A percentile compares a stretch with the other conserved stretches of the same genome.
Evolutionary conservation across 345 rosid species (phyloP).

Genomic region (Zanthoxylum bungeanum): DNA sequence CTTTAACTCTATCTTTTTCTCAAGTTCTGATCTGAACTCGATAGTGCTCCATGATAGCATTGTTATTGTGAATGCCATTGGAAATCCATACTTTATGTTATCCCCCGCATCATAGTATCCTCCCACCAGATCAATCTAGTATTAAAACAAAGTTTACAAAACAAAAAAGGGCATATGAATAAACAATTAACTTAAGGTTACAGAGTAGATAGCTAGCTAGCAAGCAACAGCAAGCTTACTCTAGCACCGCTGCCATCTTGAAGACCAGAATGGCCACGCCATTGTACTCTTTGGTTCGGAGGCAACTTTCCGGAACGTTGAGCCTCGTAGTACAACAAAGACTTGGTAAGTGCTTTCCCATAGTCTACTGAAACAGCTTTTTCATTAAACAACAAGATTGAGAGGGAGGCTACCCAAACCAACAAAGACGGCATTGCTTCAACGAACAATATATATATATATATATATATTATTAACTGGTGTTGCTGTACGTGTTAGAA

Average conservation of each 20-base stretch:
- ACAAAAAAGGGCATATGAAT: no score
- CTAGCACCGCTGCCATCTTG: constrained; percentile 48
- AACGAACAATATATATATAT: no score
- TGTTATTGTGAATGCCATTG: constrained; percentile 70
- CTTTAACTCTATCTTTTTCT: constrained; percentile 25
- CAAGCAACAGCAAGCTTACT: constrained; percentile 27
- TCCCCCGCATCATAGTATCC: constrained; percentile 85
- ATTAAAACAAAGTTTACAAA: no score
- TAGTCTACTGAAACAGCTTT: constrained; percentile 38
- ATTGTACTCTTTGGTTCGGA: constrained; percentile 44
- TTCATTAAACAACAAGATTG: constrained; percentile 13
- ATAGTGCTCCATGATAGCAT: constrained; percentile 68
- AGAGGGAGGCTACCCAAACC: constrained; percentile 14
- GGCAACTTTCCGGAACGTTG: constrained; percentile 78
- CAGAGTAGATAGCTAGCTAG: no score
- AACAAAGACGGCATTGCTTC: no score
- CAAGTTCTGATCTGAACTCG: constrained; percentile 44
- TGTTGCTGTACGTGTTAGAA: no score
- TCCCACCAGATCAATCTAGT: constrained; percentile 56
- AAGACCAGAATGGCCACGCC: constrained; percentile 71
- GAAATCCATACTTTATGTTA: constrained; percentile 72
- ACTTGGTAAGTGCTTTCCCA: constrained; percentile 54
- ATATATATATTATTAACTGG: no score
- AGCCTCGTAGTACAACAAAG: constrained; percentile 68
- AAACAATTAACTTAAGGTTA: no score